Evolutionary conservation across 1,139 yeast species (phyloP), one percentile per base, ranked within the genome.

Genomic region (Saccharomyces hybrid): DNA sequence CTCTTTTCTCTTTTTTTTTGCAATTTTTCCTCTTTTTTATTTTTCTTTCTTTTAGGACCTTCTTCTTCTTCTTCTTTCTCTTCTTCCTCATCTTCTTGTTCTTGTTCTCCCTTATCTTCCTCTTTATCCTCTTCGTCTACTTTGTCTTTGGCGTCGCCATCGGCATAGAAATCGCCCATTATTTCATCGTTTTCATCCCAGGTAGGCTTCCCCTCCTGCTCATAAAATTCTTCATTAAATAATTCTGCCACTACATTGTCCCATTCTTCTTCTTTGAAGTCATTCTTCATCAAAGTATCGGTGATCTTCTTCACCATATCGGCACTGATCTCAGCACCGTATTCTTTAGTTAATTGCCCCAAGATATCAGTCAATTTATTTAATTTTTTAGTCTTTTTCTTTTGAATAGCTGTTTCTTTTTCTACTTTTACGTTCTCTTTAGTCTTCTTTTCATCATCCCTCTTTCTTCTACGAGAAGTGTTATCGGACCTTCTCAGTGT

Each of bases 221-320:
- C 80, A 64, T 89, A 88, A 65, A 80, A 89, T 57, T 84, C 89
- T 55, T 89, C 96, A 66, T 88, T 81, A 69, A 95, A 95, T 46
- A 91, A 81, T 66, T 88, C 86, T 46, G 86, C 83, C 86, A 95
- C 85, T 58, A 88, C 84, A 58, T 73, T 75, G 70, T 95, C 98
- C 99, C 99, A 95, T 59, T 88, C 95, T 46, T 85, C 82, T 65
- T 87, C 91, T 62, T 88, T 91, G 69, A 89, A 95, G 67, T 93
- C 98, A 53, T 86, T 96, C 53, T 88, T 87, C 58, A 95, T 74
- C 61, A 90, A 78, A 46, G 85, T 77, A 55, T 86, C 86, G 5
- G 91, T 88, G 8, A 86, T 85, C 58, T 76, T 78, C 56, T 79
- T 74, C 42, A 86, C 84, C 48, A 79, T 73, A 11, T 64, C 67